Percentiles rank a stretch among this genome's conserved stretches.
Conservation (phyloP, 2,329 filamentous ascomycete genomes). For the Hypoxylon rubiginosum region DNA sequence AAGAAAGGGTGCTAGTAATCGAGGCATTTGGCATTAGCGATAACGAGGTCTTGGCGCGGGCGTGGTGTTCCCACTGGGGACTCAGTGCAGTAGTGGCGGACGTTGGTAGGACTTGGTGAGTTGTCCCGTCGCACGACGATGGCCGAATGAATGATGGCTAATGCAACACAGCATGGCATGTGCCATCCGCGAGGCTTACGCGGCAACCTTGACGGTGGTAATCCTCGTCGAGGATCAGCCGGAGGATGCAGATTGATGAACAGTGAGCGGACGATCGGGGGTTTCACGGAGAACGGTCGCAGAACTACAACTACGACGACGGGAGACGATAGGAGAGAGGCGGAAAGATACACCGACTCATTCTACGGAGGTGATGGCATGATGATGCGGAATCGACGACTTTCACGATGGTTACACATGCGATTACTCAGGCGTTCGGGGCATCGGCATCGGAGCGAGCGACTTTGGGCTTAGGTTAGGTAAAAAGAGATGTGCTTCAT, state of each 20-base stretch:
- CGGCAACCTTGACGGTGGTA: conserved; percentile 78
- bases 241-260: conserved; percentile 53
- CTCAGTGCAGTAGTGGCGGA: conserved; percentile 79
- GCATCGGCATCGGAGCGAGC: conserved; percentile 12
- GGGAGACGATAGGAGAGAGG: conserved; percentile 13
- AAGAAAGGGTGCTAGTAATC: conserved; percentile 77
- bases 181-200: conserved; percentile 81
- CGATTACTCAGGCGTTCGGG: conserved; percentile 35
- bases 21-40: conserved; percentile 80
- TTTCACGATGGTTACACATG: conserved; percentile 38
- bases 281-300: conserved; percentile 20
- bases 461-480: conserved; percentile 26
- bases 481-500: conserved; percentile 20
- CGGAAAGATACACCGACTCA: conserved; percentile 17
- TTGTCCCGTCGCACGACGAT: conserved; percentile 41
- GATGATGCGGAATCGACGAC: conserved; percentile 25
- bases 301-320: conserved; percentile 23
- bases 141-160: conserved; percentile 35
- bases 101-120: conserved; percentile 75
- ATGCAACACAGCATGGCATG: conserved; percentile 71
- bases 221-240: conserved; percentile 72
- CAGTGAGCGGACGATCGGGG: conserved; percentile 14
- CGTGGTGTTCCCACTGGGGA: conserved; percentile 84
- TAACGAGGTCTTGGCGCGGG: conserved; percentile 81
- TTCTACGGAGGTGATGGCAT: conserved; percentile 18